A percentile compares a stretch with the other conserved stretches of the same genome.
These are phyloP conservation scores for Coemansia sp. DNA, from an alignment of 192 early-diverging fungal species.

Conservation along the genomic window DNA sequence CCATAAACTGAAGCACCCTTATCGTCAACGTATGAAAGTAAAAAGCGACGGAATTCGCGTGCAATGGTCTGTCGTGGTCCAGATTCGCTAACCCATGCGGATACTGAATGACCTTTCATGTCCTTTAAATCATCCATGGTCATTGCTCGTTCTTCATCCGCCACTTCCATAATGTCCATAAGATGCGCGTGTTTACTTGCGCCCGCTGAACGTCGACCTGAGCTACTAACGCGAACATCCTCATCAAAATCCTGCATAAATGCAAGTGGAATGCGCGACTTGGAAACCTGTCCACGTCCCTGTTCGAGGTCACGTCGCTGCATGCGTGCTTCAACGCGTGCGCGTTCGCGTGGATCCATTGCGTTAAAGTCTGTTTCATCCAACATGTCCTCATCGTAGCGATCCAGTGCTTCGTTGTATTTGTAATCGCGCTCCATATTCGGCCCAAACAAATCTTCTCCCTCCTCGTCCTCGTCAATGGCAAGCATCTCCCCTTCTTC, in stretches of 20 bases:
- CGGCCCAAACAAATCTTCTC: constrained; percentile 89
- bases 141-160: constrained; percentile 66
- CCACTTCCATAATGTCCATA: constrained; percentile 61
- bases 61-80: constrained; percentile 79
- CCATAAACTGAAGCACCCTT: constrained; percentile 91
- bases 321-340: constrained; percentile 75
- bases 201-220: constrained; percentile 16
- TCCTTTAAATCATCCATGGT: constrained; percentile 77
- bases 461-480: constrained; percentile 70
- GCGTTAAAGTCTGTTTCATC: constrained; percentile 77
- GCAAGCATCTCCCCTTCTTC: constrained; percentile 49
- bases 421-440: constrained; percentile 85
- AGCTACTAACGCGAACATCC: constrained; percentile 21
- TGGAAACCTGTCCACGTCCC: constrained; percentile 44
- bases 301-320: constrained; percentile 75
- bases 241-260: constrained; percentile 85
- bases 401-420: constrained; percentile 67
- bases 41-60: constrained; percentile 84
- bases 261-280: constrained; percentile 73
- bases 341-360: constrained; percentile 71
- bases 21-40: constrained; percentile 82
- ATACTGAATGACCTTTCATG: constrained; percentile 76
- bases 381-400: constrained; percentile 78
- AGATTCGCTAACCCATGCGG: constrained; percentile 84
- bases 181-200: constrained; percentile 49